Base-by-base conservation (phyloP, 441 rosid genomes). In the Brassica balearica region DNA sequence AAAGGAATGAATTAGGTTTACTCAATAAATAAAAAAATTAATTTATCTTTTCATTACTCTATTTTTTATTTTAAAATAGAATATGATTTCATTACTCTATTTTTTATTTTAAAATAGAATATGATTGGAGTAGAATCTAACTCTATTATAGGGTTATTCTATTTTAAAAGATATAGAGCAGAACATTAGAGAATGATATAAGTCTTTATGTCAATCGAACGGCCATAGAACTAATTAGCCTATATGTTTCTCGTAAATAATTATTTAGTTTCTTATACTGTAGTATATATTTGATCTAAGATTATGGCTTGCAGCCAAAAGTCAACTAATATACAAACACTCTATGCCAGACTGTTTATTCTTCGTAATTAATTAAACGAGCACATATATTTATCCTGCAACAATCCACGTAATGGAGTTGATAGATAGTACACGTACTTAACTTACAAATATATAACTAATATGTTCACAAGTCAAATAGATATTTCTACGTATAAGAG, bases 241-340 rank as follows among this genome's bases (percentile, higher is more conserved):
- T 12, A 48, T 6, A 14, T 1, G 8, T 41, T 29, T 19, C 6
- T 76, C 25, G 17, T 61, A 60, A 46, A 8, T 19, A 27, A 20
- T 29, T 55, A 51, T 53, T 51, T 46, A 46, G 5, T 46, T 12
- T 46, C 55, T 43, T 46, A 46, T 46, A 46, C 55, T 46, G 6
- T 46, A 46, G 6, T 46, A 46, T 12, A 22, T 58, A 8, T 23
- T 20, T 23, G 14, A 10, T 34, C 11, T 11, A 56, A 38, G 46
- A 51, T 77, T 65, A 41, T 46, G 68, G 81, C 9, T 58, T 58
- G 61, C 77, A 72, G 73, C 64, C 81, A 43, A 32, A 56, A 56
- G 81, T 78, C 81, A 78, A 78, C 77, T 62, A 78, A 61, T 61
- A 78, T 61, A 72, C 14, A 78, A 72, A 59, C 56, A 72, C 43